Conservation (phyloP, 331 rosid species). For the Telfairia occidentalis region DNA sequence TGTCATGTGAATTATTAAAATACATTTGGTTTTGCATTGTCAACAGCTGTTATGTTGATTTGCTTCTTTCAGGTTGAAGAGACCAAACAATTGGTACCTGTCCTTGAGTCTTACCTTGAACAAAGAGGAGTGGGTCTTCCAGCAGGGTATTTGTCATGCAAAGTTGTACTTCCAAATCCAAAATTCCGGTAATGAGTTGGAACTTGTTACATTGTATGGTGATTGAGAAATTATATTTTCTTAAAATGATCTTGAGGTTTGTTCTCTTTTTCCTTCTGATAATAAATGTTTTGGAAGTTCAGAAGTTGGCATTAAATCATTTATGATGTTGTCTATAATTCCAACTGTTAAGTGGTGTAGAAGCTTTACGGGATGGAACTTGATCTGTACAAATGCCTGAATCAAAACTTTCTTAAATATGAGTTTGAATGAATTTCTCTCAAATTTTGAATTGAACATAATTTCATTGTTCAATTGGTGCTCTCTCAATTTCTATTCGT, state of each 20-base stretch:
- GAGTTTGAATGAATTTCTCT: not conserved
- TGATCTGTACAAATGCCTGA: not conserved
- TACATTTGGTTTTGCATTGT: not conserved
- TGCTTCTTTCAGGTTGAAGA: constrained; percentile 45
- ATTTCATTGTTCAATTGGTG: not conserved
- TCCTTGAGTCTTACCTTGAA: constrained; percentile 82
- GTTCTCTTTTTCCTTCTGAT: not conserved
- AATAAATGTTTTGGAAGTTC: not conserved
- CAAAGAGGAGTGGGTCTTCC: constrained; percentile 77
- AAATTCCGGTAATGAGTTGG: constrained; percentile 48
- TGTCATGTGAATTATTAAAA: not conserved
- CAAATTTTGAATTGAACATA: not conserved
- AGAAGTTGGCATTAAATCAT: not conserved
- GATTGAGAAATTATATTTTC: not conserved
- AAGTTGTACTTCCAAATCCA: constrained; percentile 82
- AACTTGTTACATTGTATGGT: constrained; percentile 2
- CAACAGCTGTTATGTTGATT: not conserved
- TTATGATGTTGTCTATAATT: not conserved
- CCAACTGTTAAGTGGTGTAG: not conserved
- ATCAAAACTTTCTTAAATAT: not conserved
- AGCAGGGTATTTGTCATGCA: constrained; percentile 53
- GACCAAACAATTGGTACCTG: constrained; percentile 44
- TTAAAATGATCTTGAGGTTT: not conserved
- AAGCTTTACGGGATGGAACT: not conserved
- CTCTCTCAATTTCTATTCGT: not conserved